Evolutionary conservation across 257 asterid species (phyloP).

Genomic region (Solanum piurae): DNA sequence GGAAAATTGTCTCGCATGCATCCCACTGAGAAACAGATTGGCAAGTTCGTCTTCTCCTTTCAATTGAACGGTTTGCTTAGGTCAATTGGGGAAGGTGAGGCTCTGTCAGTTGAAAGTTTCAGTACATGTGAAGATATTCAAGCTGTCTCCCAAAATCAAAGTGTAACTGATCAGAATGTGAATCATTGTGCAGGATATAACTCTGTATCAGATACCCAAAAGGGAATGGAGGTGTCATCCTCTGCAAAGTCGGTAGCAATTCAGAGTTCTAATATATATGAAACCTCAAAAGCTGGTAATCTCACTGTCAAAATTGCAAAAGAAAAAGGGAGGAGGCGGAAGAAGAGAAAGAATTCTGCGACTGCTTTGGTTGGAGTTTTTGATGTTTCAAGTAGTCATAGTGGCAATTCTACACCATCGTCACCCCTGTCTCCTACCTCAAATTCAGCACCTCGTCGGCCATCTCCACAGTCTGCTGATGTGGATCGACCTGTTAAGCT

Average conservation of each 20-base stretch:
- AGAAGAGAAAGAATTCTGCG: constrained; percentile 52
- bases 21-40: constrained; percentile 6
- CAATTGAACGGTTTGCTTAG: constrained; percentile 19
- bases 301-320: constrained; percentile 52
- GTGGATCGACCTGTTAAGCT: constrained; percentile 20
- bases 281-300: constrained; percentile 21
- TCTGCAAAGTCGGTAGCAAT: constrained; percentile 3
- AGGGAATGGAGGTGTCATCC: background rate
- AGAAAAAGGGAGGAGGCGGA: constrained; percentile 58
- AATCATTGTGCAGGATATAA: background rate
- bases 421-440: constrained; percentile 72
- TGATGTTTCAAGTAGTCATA: constrained; percentile 85
- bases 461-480: constrained; percentile 27
- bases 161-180: background rate
- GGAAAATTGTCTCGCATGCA: constrained; percentile 14
- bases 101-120: constrained; percentile 22
- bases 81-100: constrained; percentile 27
- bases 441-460: constrained; percentile 32
- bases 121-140: constrained; percentile 12
- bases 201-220: constrained; percentile 11
- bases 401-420: constrained; percentile 82
- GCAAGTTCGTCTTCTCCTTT: constrained; percentile 14
- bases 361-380: constrained; percentile 25
- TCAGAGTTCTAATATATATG: constrained; percentile 26
- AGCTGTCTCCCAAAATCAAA: constrained; percentile 5